A percentile compares a stretch with the other conserved stretches of the same genome.
Evolutionary conservation across 179 eudicot species (phyloP).

Genomic region (Vitellaria paradoxa): DNA sequence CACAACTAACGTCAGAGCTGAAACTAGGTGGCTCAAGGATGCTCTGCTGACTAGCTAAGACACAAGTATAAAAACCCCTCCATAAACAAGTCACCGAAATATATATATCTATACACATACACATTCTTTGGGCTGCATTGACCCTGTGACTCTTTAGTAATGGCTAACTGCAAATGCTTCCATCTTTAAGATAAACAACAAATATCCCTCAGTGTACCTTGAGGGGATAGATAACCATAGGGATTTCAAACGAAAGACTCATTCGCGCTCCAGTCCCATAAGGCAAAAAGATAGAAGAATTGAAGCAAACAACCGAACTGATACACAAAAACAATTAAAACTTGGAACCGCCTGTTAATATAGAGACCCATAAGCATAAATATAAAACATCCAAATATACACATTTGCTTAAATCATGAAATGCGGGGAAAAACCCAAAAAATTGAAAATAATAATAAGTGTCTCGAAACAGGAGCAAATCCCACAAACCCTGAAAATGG

Average conservation of each 20-base stretch:
- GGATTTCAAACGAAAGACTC: background rate
- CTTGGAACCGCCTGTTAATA: background rate
- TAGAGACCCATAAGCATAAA: background rate
- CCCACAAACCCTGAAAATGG: background rate
- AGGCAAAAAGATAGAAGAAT: background rate
- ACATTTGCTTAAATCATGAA: background rate
- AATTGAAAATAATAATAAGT: background rate
- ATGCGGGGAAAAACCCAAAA: background rate
- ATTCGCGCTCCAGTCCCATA: background rate
- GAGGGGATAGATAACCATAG: background rate
- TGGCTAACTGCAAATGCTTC: background rate
- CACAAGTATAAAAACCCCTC: background rate
- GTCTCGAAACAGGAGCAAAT: background rate
- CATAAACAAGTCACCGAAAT: background rate
- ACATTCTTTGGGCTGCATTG: background rate
- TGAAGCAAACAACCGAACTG: background rate
- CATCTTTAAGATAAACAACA: background rate
- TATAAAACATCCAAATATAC: background rate
- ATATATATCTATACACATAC: no score
- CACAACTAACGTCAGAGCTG: background rate
- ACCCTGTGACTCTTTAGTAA: background rate
- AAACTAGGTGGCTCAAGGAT: background rate
- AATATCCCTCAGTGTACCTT: background rate
- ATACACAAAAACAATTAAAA: background rate
- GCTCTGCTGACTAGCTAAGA: background rate